Evolutionary conservation across 1,284 basidiomycete genomes (phyloP).

Genomic region (Leccinum fallax): DNA sequence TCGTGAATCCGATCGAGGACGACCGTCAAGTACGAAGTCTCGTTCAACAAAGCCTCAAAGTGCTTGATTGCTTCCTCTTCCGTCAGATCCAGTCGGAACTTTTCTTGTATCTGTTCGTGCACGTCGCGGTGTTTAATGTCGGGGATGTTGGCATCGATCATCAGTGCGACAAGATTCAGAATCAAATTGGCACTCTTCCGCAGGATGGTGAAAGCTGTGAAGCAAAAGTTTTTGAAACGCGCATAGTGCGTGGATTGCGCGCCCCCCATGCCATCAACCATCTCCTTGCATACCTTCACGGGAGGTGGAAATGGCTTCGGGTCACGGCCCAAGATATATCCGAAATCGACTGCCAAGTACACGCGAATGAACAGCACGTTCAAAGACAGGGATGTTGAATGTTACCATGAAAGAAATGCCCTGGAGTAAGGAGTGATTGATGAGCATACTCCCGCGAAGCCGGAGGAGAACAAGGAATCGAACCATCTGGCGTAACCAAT

Average conservation of each 20-base stretch:
- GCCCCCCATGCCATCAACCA: slow-evolving; percentile 99
- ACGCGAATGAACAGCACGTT: slow-evolving; percentile 14
- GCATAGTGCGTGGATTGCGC: slow-evolving; percentile 89
- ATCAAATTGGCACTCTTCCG: slow-evolving; percentile 99
- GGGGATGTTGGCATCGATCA: slow-evolving; percentile 98
- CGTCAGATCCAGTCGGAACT: slow-evolving; percentile 91
- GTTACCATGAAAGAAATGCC: slow-evolving; percentile 84
- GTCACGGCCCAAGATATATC: slow-evolving; percentile 97
- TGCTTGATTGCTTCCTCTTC: slow-evolving; percentile 98
- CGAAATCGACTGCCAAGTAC: slow-evolving; percentile 85
- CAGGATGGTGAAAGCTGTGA: slow-evolving; percentile 94
- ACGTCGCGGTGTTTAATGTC: slow-evolving; percentile 95
- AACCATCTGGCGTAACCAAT: slow-evolving; percentile 89
- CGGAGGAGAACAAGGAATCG: slow-evolving; percentile 35
- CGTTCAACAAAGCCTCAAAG: slow-evolving; percentile 91
- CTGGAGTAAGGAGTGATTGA: slow-evolving; percentile 35
- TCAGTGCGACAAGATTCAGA: slow-evolving; percentile 92
- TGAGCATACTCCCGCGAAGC: slow-evolving; percentile 1
- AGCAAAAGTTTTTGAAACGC: slow-evolving; percentile 95
- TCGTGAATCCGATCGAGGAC: slow-evolving; percentile 93
- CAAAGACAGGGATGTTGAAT: neutral
- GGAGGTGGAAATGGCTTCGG: slow-evolving; percentile 98
- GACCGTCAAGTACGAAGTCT: slow-evolving; percentile 92
- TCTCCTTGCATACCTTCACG: slow-evolving; percentile 98
- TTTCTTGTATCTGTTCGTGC: slow-evolving; percentile 90